These are phyloP conservation scores for Corniculantispora saksenae DNA, from an alignment of 2,329 filamentous ascomycete species.

Conservation along the genomic window DNA sequence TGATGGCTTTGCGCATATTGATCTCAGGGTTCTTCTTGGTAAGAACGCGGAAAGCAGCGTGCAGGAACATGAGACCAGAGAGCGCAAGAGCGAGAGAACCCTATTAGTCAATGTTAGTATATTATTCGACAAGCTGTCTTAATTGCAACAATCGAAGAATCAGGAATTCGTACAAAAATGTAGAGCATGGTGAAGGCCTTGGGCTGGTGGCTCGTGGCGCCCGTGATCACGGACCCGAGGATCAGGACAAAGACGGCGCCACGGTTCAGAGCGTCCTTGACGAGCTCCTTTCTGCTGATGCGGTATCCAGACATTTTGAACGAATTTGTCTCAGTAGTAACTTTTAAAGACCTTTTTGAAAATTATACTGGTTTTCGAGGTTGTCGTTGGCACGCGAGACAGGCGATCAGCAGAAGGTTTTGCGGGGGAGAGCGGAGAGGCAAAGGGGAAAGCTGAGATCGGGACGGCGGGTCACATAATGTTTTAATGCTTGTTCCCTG, in stretches of 20 bases:
- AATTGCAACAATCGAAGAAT: neutral
- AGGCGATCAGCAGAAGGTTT: neutral
- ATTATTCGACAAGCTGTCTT: neutral
- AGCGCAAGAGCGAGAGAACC: neutral
- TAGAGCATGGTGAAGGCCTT: constrained; percentile 16
- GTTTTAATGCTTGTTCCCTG: neutral
- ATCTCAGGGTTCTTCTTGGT: neutral
- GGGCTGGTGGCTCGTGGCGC: constrained; percentile 14
- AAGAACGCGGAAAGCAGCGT: neutral
- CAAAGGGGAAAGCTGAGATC: constrained; percentile 7
- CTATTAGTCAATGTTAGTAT: neutral
- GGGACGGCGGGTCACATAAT: constrained; percentile 1
- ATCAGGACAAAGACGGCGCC: constrained; percentile 1
- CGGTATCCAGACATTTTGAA: constrained; percentile 3
- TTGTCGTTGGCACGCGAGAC: neutral
- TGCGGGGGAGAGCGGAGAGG: constrained; percentile 1
- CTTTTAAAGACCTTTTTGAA: neutral
- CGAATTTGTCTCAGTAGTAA: neutral
- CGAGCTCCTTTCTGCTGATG: constrained; percentile 3
- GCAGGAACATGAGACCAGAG: neutral
- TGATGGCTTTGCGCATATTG: constrained; percentile 10
- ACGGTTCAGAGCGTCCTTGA: constrained; percentile 13
- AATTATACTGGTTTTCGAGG: neutral
- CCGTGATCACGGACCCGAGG: constrained; percentile 6
- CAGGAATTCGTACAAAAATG: constrained; percentile 5